A percentile compares a stretch with the other conserved stretches of the same genome.
Conservation (phyloP, 352 stramenopile species). For the Phytophthora palmivora region DNA sequence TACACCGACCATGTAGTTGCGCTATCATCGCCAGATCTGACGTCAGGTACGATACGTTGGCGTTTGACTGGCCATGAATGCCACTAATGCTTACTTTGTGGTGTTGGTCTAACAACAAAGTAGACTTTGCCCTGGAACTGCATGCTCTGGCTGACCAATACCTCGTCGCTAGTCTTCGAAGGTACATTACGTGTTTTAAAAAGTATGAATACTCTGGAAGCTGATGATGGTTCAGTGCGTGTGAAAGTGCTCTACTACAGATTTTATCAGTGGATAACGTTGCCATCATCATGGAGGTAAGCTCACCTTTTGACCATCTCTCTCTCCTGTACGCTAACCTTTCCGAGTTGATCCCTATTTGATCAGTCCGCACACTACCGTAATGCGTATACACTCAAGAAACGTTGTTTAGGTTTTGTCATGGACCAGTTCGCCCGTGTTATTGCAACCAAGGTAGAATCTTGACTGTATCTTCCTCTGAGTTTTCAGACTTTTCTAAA, state of each 20-base stretch:
- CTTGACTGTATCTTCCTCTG: slow-evolving; percentile 3
- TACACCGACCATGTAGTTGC: slow-evolving; percentile 86
- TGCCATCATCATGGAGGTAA: slow-evolving; percentile 71
- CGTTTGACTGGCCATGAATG: background rate
- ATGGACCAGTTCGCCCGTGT: slow-evolving; percentile 83
- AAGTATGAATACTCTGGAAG: background rate
- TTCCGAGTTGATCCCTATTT: background rate
- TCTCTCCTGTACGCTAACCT: background rate
- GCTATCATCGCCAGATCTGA: slow-evolving; percentile 43
- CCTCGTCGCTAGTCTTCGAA: slow-evolving; percentile 66
- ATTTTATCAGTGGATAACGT: slow-evolving; percentile 83
- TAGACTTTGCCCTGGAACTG: slow-evolving; percentile 87
- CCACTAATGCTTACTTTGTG: slow-evolving; percentile 4
- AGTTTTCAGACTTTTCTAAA: background rate
- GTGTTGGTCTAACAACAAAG: background rate
- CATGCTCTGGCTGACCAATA: slow-evolving; percentile 89
- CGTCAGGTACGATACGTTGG: slow-evolving; percentile 40
- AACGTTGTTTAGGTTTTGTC: slow-evolving; percentile 83
- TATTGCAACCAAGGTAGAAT: slow-evolving; percentile 65
- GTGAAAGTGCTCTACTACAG: slow-evolving; percentile 73
- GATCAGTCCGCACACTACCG: slow-evolving; percentile 72
- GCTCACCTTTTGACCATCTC: background rate
- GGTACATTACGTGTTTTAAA: slow-evolving; percentile 29
- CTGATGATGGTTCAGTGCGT: slow-evolving; percentile 46
- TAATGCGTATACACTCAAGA: slow-evolving; percentile 77